Base-by-base conservation (phyloP, 2,329 filamentous ascomycete genomes). In the Diaporthe sp. region DNA sequence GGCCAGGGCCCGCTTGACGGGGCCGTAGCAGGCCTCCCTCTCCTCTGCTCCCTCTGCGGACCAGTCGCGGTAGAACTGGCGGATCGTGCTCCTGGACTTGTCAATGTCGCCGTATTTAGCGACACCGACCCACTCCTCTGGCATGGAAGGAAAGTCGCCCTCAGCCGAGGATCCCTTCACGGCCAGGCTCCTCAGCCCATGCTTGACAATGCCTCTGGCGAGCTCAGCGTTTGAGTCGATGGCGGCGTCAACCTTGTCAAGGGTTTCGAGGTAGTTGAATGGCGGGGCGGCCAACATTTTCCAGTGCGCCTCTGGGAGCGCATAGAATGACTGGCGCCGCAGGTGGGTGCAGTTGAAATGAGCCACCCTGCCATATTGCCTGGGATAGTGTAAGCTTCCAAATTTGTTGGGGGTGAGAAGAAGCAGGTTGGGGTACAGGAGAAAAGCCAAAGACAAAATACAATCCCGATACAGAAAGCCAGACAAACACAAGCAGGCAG, bases 61-160 rank as follows among this genome's bases (percentile, higher is more conserved):
- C 97, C 97, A 99, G 83, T 99, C 97, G 22, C 97, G 92, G 83
- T 96, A 98, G 82, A 98, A 94, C 81, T 99, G 97, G 15, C 96
- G 92, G 69, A 99, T 89, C 2, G 96, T 98, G 80, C 95, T 97
- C 76, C 95, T 91, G 2, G 96, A 96, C 84, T 98, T 99, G 81
- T 97, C 95, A 71, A 97, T 87, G 80, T 98, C 96, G 30, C 87
- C 87, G 35, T 91, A 85, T 57, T 92, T 96, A 19, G 95, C 93
- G 42, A 90, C 87, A 6, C 91, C 92, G 28, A 90, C 88, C 92
- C 95, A 96, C 58, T 92, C 88, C 17, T 87, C 85, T 38, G 90
- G 90, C 78, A 92, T 86, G 33, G 79, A 80, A 0, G 85, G 84
- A 47, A 85, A 83, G 1, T 85, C 82, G 70, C 85, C 83, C 28